Percentiles rank a stretch among this genome's conserved stretches.
Evolutionary conservation across 331 rosid species (phyloP).

Genomic region (Saraca asoca): DNA sequence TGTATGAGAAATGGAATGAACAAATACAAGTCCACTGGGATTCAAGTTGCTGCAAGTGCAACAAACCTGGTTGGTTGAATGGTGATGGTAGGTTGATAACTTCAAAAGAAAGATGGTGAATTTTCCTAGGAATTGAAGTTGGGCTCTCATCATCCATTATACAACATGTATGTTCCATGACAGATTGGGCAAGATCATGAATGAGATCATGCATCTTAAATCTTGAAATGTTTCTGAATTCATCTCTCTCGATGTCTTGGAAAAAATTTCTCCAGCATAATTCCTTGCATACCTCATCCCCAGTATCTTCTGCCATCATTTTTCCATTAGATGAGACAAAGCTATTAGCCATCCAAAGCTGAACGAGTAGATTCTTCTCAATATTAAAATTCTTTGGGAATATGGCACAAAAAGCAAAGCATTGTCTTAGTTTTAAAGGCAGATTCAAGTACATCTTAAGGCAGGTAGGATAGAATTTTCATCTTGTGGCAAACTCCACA

Average conservation of each 20-base stretch:
- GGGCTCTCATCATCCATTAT: not conserved
- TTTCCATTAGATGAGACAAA: not conserved
- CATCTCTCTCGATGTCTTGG: not conserved
- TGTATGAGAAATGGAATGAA: too few species aligned
- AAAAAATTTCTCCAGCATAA: constrained; percentile 1
- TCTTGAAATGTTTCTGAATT: too few species aligned
- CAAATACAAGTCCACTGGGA: not conserved
- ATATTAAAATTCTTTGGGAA: not conserved
- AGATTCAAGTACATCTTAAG: not conserved
- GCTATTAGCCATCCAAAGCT: not conserved
- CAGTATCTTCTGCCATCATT: not conserved
- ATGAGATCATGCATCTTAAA: not conserved
- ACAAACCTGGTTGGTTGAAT: too few species aligned
- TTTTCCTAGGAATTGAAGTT: not conserved
- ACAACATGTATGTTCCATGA: not conserved
- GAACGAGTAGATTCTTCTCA: not conserved
- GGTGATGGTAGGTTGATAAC: too few species aligned
- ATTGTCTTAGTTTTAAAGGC: not conserved
- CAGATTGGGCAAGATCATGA: not conserved
- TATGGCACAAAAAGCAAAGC: constrained; percentile 24
- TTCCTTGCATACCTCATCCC: not conserved
- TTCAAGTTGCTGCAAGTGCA: not conserved
- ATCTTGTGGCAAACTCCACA: not conserved
- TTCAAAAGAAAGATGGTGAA: not conserved
- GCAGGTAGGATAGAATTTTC: not conserved